Evolutionary conservation across 345 rosid species (phyloP).

Genomic region (Xanthoceras sorbifolium): DNA sequence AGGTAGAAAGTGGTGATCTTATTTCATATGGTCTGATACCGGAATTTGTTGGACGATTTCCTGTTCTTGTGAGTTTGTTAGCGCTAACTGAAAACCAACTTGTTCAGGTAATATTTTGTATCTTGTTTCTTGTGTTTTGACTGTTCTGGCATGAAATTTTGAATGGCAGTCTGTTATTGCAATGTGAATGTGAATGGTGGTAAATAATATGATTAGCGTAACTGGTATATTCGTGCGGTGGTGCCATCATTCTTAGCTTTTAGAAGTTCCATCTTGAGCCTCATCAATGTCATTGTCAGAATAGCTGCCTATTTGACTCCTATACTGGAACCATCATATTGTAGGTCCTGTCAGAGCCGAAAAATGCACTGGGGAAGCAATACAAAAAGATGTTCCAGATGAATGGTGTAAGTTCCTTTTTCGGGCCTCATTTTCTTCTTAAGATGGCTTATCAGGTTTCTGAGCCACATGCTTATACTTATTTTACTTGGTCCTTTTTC

Average conservation of each 20-base stretch:
- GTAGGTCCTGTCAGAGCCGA: slow-evolving; percentile 92
- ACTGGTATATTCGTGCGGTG: slow-evolving; percentile 1
- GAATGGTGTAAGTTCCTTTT: slow-evolving; percentile 69
- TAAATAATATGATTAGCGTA: background rate
- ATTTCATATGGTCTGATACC: slow-evolving; percentile 95
- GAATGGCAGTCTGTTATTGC: background rate
- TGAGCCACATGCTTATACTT: background rate
- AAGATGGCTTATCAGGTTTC: background rate
- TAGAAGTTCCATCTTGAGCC: background rate
- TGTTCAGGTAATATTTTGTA: slow-evolving; percentile 67
- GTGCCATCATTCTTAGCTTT: background rate
- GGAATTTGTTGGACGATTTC: slow-evolving; percentile 98
- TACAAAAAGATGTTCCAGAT: slow-evolving; percentile 90
- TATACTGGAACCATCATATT: slow-evolving; percentile 18
- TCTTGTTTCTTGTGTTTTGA: background rate
- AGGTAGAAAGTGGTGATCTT: slow-evolving; percentile 98
- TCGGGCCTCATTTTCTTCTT: slow-evolving; percentile 6
- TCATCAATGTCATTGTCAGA: background rate
- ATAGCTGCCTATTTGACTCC: background rate
- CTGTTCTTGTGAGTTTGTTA: slow-evolving; percentile 89
- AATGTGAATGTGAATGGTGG: background rate
- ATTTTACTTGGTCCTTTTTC: background rate
- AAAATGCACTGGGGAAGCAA: slow-evolving; percentile 96
- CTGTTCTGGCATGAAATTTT: background rate
- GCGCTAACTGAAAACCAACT: slow-evolving; percentile 97